A percentile compares a stretch with the other conserved stretches of the same genome.
Evolutionary conservation across 1,284 basidiomycete genomes (phyloP).

Genomic region (Moesziomyces globuligerus): DNA sequence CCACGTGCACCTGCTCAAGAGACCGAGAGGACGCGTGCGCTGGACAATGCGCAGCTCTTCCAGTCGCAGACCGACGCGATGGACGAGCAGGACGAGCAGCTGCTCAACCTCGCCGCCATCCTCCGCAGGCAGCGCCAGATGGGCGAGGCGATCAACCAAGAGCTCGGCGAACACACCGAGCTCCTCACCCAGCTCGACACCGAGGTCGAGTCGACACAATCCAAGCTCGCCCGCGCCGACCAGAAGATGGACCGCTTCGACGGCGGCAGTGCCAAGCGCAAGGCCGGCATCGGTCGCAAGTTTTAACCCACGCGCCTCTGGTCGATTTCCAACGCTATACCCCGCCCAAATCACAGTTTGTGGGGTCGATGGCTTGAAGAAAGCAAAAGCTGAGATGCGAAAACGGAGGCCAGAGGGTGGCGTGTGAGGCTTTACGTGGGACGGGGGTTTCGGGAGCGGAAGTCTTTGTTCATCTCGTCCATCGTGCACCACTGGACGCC

Average conservation of each 20-base stretch:
- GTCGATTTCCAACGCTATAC: too few species aligned
- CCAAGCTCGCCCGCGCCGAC: conserved; percentile 81
- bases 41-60: conserved; percentile 83
- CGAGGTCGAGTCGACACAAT: conserved; percentile 79
- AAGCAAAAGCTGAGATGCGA: too few species aligned
- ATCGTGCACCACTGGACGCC: conserved; percentile 80
- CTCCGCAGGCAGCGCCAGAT: conserved; percentile 86
- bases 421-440: neutral
- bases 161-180: conserved; percentile 86
- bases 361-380: too few species aligned
- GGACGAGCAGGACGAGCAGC: conserved; percentile 82
- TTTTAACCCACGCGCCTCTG: conserved; percentile 14
- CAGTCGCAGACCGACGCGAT: conserved; percentile 83
- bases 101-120: conserved; percentile 81
- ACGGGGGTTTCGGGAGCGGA: conserved; percentile 20
- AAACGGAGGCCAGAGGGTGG: too few species aligned
- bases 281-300: conserved; percentile 31
- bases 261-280: conserved; percentile 28
- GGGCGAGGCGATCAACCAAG: conserved; percentile 85
- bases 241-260: conserved; percentile 74
- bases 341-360: too few species aligned
- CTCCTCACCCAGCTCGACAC: conserved; percentile 80
- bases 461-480: conserved; percentile 70
- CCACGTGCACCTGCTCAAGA: conserved; percentile 74
- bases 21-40: conserved; percentile 83